phyloP scores from a whole-genome alignment of 2,329 filamentous ascomycete species.

The Pezicula neosporulosa region DNA sequence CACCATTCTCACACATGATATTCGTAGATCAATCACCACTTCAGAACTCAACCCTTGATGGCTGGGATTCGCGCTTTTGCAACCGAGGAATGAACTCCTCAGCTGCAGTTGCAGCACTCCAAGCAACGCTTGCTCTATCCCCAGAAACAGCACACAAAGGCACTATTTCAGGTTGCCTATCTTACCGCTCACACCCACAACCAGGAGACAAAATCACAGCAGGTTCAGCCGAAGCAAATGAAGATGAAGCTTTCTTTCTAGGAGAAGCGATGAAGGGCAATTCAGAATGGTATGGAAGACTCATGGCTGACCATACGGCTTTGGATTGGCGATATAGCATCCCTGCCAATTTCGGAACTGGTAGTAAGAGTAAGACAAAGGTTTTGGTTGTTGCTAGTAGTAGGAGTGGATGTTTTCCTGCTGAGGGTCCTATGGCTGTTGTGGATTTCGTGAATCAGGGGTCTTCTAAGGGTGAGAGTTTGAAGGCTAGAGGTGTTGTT shows the following conservation, averaged over 20 bases:
- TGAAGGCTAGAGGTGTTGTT: conserved; percentile 19
- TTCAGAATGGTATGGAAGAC: conserved; percentile 23
- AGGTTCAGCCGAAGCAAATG: neutral
- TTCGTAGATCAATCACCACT: conserved; percentile 29
- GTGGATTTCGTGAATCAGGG: conserved; percentile 24
- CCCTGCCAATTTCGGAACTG: conserved; percentile 16
- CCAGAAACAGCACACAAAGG: conserved; percentile 22
- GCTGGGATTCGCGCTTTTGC: conserved; percentile 23
- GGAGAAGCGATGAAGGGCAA: conserved; percentile 24
- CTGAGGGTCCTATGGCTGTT: conserved; percentile 24
- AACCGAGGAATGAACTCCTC: conserved; percentile 27
- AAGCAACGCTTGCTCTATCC: conserved; percentile 18
- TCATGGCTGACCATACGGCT: conserved; percentile 30
- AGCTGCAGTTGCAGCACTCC: conserved; percentile 19
- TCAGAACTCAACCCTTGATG: conserved; percentile 22
- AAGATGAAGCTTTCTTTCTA: conserved; percentile 26
- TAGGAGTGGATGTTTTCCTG: conserved; percentile 29
- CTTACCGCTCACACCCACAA: conserved; percentile 21
- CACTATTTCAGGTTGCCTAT: conserved; percentile 25
- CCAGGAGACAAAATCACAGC: conserved; percentile 7
- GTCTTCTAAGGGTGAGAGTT: neutral
- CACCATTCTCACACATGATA: conserved; percentile 22
- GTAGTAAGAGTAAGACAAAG: conserved; percentile 14
- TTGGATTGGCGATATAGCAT: conserved; percentile 27
- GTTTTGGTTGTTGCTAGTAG: conserved; percentile 27